A percentile compares a stretch with the other conserved stretches of the same genome.
phyloP scores from a whole-genome alignment of 306 rosid genomes.

The Glycine tomentella region DNA sequence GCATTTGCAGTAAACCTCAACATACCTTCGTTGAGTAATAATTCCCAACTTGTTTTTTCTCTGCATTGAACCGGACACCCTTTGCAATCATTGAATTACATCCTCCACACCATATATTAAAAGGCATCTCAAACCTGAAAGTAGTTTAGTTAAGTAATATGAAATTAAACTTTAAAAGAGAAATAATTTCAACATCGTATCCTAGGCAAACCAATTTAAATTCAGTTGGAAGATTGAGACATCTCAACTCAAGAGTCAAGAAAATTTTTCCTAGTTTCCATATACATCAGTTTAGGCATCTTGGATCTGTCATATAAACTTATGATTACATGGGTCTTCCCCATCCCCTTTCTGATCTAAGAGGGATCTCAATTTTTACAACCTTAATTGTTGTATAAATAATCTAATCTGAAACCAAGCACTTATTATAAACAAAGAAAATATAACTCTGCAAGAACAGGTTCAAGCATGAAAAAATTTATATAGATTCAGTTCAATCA shows the following conservation, averaged over 20 bases:
- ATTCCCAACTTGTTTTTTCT: slow-evolving; percentile 95
- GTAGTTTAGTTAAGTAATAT: slow-evolving; percentile 11
- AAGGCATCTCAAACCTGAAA: slow-evolving; percentile 96
- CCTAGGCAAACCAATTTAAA: background rate
- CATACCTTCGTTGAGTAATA: slow-evolving; percentile 92
- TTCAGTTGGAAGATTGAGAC: background rate
- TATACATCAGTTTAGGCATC: background rate
- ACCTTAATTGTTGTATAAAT: background rate
- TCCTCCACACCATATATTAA: slow-evolving; percentile 94
- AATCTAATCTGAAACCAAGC: slow-evolving; percentile 2
- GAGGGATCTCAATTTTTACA: background rate
- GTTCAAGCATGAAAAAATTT: background rate
- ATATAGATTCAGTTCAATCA: background rate
- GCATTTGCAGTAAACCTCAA: slow-evolving; percentile 18
- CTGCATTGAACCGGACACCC: slow-evolving; percentile 97
- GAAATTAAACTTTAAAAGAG: background rate
- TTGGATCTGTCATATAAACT: background rate
- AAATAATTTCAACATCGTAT: background rate
- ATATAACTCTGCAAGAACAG: background rate
- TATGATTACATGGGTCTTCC: background rate
- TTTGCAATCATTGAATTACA: slow-evolving; percentile 98
- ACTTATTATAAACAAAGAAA: slow-evolving; percentile 8
- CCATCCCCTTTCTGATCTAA: background rate
- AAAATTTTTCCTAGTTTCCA: background rate
- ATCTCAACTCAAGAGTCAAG: background rate